These are phyloP conservation scores for Saccharomycopsis synnaedendra DNA, from an alignment of 805 yeast genomes.

Conservation along the genomic window DNA sequence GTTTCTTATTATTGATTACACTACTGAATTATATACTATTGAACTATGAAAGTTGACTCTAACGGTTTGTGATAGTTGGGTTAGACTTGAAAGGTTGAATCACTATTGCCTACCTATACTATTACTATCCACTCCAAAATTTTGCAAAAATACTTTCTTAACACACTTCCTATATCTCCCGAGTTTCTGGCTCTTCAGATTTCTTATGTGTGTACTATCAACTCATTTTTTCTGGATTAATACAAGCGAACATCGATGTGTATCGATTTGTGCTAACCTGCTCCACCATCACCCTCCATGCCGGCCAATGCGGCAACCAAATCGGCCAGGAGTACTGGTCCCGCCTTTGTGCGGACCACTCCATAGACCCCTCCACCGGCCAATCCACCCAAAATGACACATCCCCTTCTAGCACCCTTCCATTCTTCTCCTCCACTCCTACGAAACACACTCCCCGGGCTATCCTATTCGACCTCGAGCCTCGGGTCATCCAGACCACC, in stretches of 20 bases:
- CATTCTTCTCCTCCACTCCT: conserved; percentile 67
- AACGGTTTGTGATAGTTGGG: too few species aligned
- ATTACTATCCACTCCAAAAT: too few species aligned
- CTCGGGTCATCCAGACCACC: conserved; percentile 69
- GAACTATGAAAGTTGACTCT: too few species aligned
- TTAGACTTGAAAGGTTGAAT: too few species aligned
- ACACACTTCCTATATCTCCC: neutral
- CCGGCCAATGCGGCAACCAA: conserved; percentile 95
- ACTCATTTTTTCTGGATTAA: neutral
- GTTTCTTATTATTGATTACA: too few species aligned
- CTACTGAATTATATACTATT: too few species aligned
- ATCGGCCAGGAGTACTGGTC: conserved; percentile 90
- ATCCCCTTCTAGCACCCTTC: conserved; percentile 21
- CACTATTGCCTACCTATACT: too few species aligned
- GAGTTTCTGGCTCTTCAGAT: neutral
- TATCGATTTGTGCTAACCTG: too few species aligned
- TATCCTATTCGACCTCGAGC: conserved; percentile 77
- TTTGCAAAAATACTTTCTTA: neutral
- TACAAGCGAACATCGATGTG: too few species aligned
- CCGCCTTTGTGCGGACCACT: conserved; percentile 80
- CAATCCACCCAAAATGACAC: conserved; percentile 26
- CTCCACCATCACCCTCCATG: conserved; percentile 50
- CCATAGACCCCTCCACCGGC: conserved; percentile 54
- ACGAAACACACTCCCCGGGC: conserved; percentile 84
- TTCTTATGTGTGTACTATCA: neutral